phyloP scores from a whole-genome alignment of 2,329 filamentous ascomycete species.

The Alternaria panax region DNA sequence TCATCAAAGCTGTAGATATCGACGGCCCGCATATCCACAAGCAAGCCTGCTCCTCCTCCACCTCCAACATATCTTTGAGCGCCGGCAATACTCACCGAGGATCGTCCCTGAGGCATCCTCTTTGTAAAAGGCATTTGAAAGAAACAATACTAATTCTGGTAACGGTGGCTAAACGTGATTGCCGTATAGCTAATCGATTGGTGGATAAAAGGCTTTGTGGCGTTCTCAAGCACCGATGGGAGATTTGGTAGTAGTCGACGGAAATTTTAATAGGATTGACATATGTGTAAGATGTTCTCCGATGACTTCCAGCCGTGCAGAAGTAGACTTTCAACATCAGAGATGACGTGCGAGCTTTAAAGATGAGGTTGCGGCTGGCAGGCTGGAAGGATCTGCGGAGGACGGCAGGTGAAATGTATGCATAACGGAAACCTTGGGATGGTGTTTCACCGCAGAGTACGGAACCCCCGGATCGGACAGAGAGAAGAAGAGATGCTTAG shows the following conservation, averaged over 20 bases:
- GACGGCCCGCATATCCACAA: conserved; percentile 5
- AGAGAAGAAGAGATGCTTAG: not conserved
- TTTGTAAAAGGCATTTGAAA: conserved; percentile 1
- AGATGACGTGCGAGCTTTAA: not conserved
- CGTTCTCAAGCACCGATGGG: not conserved
- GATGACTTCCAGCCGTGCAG: not conserved
- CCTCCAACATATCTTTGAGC: conserved; percentile 1
- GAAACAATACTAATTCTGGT: not conserved
- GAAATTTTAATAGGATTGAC: not conserved
- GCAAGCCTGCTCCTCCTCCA: not conserved
- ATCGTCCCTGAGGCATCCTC: not conserved
- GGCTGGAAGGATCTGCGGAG: not conserved
- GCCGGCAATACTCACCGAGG: not conserved
- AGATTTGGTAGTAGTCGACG: not conserved
- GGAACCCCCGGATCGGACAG: not conserved
- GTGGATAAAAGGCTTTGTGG: conserved; percentile 13
- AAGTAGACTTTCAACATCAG: not conserved
- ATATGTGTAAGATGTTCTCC: not conserved
- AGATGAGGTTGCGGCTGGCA: not conserved
- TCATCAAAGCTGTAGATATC: not conserved
- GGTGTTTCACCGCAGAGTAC: not conserved
- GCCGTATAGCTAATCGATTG: conserved; percentile 4
- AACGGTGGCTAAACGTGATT: not conserved
- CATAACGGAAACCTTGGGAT: not conserved
- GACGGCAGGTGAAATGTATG: not conserved